Evolutionary conservation across 495 filamentous ascomycete species (phyloP).

Genomic region (Annulohypoxylon bovei): DNA sequence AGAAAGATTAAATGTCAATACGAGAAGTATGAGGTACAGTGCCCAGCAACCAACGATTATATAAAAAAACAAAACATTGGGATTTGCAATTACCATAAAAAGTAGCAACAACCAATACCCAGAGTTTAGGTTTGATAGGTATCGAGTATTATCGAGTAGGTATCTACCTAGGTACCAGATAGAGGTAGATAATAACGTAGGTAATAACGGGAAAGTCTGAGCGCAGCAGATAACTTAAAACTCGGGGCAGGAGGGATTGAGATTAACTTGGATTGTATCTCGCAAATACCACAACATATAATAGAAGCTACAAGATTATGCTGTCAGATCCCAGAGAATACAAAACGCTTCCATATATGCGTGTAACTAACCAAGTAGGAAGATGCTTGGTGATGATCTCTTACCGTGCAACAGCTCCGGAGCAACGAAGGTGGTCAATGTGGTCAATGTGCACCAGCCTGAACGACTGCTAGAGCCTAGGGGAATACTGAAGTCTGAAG

Average conservation of each 20-base stretch:
- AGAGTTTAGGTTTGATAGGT: background rate
- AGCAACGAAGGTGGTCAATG: conserved; percentile 11
- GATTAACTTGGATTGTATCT: conserved; percentile 2
- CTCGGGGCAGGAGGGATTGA: conserved; percentile 3
- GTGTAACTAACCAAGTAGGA: conserved; percentile 4
- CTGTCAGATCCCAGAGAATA: conserved; percentile 25
- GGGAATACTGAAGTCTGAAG: background rate
- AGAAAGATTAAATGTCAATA: conserved; percentile 25
- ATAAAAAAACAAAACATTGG: conserved; percentile 27
- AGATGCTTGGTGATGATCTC: conserved; percentile 22
- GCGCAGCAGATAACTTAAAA: conserved; percentile 4
- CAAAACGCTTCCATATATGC: background rate
- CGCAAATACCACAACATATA: background rate
- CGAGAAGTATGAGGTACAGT: conserved; percentile 12
- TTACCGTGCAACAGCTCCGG: conserved; percentile 8
- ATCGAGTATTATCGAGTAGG: background rate
- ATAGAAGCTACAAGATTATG: conserved; percentile 30
- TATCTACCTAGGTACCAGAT: background rate
- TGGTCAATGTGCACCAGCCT: background rate
- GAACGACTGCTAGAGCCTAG: conserved; percentile 2
- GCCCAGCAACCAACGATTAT: conserved; percentile 8
- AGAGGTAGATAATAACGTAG: background rate
- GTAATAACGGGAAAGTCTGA: conserved; percentile 15
- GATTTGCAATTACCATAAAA: conserved; percentile 31
- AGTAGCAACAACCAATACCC: background rate